Evolutionary conservation across 495 filamentous ascomycete genomes (phyloP).

Genomic region (Aspergillus bertholletiae): DNA sequence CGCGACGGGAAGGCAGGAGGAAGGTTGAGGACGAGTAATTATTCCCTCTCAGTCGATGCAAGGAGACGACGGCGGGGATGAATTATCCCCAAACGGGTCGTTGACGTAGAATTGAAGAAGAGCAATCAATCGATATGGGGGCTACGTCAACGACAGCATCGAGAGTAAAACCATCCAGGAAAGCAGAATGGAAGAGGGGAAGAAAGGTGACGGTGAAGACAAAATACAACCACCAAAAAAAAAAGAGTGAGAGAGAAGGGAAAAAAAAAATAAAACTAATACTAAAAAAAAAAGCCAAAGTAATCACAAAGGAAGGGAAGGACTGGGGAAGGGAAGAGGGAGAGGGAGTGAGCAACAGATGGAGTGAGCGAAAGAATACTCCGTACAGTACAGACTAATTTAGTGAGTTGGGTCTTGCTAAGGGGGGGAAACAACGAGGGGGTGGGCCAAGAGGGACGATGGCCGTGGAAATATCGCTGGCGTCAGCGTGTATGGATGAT

Average conservation of each 20-base stretch:
- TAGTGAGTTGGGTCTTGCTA: neutral
- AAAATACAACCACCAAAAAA: constrained; percentile 19
- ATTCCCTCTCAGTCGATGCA: constrained; percentile 18
- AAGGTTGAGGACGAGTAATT: constrained; percentile 3
- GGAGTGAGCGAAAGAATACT: constrained; percentile 1
- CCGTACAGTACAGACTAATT: neutral
- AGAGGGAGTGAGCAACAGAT: constrained; percentile 17
- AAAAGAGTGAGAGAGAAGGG: constrained; percentile 12
- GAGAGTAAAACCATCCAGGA: constrained; percentile 26
- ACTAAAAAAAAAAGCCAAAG: constrained; percentile 19
- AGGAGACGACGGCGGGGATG: constrained; percentile 16
- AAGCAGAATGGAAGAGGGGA: constrained; percentile 6
- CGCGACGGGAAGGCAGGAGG: constrained; percentile 14
- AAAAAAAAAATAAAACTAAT: constrained; percentile 13
- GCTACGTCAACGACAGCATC: constrained; percentile 33
- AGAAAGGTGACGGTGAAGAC: constrained; percentile 4
- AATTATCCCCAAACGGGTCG: constrained; percentile 25
- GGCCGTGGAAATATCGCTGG: constrained; percentile 2
- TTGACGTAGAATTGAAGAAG: constrained; percentile 23
- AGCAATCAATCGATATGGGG: constrained; percentile 5
- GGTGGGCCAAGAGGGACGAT: neutral
- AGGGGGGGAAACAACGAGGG: neutral
- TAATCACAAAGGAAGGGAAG: constrained; percentile 16
- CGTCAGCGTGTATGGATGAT: too few relatives aligned
- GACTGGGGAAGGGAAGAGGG: constrained; percentile 21